These are phyloP conservation scores for Lactarius pseudohatsudake DNA, from an alignment of 768 basidiomycete genomes.

Conservation along the genomic window DNA sequence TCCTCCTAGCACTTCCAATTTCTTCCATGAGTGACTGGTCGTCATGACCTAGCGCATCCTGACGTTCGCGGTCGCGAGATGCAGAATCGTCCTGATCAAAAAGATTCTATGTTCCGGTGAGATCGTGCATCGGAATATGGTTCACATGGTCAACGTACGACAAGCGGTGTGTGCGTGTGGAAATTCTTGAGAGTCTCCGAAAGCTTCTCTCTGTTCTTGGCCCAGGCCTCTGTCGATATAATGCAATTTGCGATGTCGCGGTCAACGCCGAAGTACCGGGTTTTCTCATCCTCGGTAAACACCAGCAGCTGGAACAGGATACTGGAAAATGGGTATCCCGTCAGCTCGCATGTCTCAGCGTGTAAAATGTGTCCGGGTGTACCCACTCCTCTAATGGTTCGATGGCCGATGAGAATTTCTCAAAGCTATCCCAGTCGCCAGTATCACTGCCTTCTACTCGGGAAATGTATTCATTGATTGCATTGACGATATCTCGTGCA, in stretches of 20 bases:
- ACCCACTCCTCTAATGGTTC: slow-evolving; percentile 30
- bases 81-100: background rate
- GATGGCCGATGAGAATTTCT: slow-evolving; percentile 28
- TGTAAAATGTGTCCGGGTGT: background rate
- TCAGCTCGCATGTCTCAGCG: background rate
- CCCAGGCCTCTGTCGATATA: slow-evolving; percentile 13
- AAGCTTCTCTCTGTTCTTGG: slow-evolving; percentile 12
- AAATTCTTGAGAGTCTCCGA: slow-evolving; percentile 9
- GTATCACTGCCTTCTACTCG: slow-evolving; percentile 15
- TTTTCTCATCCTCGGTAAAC: slow-evolving; percentile 21
- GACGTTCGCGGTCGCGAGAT: slow-evolving; percentile 9
- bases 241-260: background rate
- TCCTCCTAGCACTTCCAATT: background rate
- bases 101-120: slow-evolving; percentile 8
- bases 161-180: background rate
- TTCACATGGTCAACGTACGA: slow-evolving; percentile 2
- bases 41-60: slow-evolving; percentile 15
- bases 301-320: slow-evolving; percentile 17
- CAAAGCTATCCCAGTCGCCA: slow-evolving; percentile 26
- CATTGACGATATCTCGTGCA: slow-evolving; percentile 24
- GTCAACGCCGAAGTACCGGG: slow-evolving; percentile 9
- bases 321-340: background rate
- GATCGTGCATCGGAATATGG: background rate
- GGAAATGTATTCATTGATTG: slow-evolving; percentile 25
- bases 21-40: slow-evolving; percentile 15